phyloP scores from a whole-genome alignment of 2,329 filamentous ascomycete genomes.

The Colletotrichum spaethianum region DNA sequence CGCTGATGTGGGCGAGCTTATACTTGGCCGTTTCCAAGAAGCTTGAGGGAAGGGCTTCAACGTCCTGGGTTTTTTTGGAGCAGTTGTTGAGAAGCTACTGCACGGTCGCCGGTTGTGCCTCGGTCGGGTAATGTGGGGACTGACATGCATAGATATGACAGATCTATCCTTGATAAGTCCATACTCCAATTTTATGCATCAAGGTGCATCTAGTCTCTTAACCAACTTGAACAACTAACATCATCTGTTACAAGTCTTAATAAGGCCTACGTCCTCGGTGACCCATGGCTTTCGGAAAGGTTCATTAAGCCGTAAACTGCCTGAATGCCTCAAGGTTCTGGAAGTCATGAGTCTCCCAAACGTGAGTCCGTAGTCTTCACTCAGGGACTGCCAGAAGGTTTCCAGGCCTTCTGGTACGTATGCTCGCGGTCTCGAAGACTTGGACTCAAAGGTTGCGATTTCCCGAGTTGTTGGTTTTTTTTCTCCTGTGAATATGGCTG shows the following conservation, averaged over 20 bases:
- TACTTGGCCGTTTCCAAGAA: constrained; percentile 14
- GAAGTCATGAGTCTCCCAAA: neutral
- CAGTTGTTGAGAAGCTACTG: constrained; percentile 39
- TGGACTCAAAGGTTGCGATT: neutral
- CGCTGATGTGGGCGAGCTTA: constrained; percentile 1
- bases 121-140: constrained; percentile 20
- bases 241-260: neutral
- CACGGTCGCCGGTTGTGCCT: constrained; percentile 28
- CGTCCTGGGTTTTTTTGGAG: constrained; percentile 11
- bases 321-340: neutral
- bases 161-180: neutral
- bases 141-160: neutral
- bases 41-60: constrained; percentile 20
- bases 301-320: too few relatives aligned
- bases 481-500: neutral
- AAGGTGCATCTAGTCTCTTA: neutral
- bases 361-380: neutral
- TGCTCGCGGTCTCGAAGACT: neutral
- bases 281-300: neutral
- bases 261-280: neutral
- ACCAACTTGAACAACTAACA: neutral
- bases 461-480: neutral
- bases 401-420: neutral
- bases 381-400: neutral
- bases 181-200: neutral